Conservation (phyloP, 169 alveolate genomes). For the Plasmodium reichenowi region DNA sequence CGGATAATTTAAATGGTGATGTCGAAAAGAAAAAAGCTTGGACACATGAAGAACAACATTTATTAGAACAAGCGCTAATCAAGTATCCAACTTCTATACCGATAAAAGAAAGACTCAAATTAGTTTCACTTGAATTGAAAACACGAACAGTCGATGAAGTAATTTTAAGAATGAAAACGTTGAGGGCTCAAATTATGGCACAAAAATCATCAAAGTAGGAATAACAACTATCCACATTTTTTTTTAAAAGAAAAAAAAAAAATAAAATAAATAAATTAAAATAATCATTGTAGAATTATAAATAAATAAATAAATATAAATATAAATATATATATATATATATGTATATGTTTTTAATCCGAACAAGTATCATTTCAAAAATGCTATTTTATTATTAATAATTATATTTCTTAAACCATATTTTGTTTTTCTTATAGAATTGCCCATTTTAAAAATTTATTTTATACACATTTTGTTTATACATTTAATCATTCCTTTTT, state of each 20-base stretch:
- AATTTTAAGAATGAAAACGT: constrained; percentile 36
- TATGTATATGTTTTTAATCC: not conserved
- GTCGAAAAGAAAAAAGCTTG: constrained; percentile 73
- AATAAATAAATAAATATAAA: not conserved
- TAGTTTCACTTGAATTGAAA: constrained; percentile 79
- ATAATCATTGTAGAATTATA: not conserved
- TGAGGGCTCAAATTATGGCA: constrained; percentile 69
- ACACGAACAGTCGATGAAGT: constrained; percentile 65
- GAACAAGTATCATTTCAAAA: too few relatives aligned
- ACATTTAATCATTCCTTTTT: too few relatives aligned
- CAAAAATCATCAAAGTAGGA: constrained; percentile 46
- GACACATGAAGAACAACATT: constrained; percentile 87
- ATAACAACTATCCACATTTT: not conserved
- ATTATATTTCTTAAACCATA: too few relatives aligned
- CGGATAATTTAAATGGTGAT: constrained; percentile 3
- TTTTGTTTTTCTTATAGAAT: too few relatives aligned
- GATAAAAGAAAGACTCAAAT: constrained; percentile 85
- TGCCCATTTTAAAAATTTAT: too few relatives aligned
- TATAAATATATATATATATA: constrained; percentile 3
- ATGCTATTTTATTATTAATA: too few relatives aligned
- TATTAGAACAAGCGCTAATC: constrained; percentile 85
- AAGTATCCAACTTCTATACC: constrained; percentile 86
- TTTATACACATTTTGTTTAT: too few relatives aligned
- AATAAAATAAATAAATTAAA: not conserved
- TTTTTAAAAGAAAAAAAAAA: not conserved